phyloP scores from a whole-genome alignment of 2,329 filamentous ascomycete genomes.

The Endothia cerciana region DNA sequence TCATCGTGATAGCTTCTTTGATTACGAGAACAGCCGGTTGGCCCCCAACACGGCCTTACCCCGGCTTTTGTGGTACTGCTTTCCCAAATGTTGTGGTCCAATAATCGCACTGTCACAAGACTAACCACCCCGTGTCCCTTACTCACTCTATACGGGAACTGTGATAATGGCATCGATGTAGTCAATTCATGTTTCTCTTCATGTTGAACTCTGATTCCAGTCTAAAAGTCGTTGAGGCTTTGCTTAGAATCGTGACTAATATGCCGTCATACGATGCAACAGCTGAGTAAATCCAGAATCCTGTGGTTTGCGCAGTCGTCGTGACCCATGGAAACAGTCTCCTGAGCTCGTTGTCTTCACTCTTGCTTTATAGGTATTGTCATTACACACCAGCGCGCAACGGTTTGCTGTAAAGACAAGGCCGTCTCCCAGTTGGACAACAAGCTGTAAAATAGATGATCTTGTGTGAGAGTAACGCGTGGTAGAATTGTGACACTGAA shows the following conservation, averaged over 20 bases:
- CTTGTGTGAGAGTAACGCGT: background rate
- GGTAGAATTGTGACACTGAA: background rate
- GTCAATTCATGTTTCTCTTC: background rate
- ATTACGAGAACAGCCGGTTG: background rate
- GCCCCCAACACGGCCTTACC: constrained; percentile 1
- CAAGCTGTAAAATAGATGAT: background rate
- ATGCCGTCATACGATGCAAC: background rate
- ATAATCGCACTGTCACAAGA: background rate
- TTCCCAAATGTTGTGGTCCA: background rate
- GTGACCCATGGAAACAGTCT: background rate
- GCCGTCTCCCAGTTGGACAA: background rate
- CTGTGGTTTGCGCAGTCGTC: background rate
- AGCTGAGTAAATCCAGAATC: background rate
- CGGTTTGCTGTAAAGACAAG: background rate
- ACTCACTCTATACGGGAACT: background rate
- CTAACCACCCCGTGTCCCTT: background rate
- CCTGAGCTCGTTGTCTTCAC: background rate
- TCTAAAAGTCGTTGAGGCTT: background rate
- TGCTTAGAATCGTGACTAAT: background rate
- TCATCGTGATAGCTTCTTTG: background rate
- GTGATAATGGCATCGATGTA: background rate
- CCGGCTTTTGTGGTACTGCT: too few relatives aligned
- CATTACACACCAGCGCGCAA: background rate
- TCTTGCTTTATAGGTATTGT: background rate
- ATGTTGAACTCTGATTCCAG: background rate